A percentile compares a stretch with the other conserved stretches of the same genome.
These are phyloP conservation scores for Oryza punctata DNA, from an alignment of 176 grass and related monocot genomes.

Conservation along the genomic window DNA sequence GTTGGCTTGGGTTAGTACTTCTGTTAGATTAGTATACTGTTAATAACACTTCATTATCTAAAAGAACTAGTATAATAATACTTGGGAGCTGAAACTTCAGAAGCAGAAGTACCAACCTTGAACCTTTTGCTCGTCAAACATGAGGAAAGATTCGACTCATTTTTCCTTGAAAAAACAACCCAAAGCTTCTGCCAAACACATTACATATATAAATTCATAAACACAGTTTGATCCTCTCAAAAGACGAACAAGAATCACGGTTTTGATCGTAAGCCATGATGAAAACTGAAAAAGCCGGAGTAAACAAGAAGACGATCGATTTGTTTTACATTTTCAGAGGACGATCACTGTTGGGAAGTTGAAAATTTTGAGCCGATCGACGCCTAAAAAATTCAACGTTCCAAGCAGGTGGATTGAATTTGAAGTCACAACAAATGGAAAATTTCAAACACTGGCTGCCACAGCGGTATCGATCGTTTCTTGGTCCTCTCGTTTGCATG, in stretches of 20 bases:
- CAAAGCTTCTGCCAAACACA: slow-evolving; percentile 45
- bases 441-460: slow-evolving; percentile 1
- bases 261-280: slow-evolving; percentile 6
- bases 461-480: background rate
- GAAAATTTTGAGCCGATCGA: background rate
- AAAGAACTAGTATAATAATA: background rate
- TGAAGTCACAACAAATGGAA: slow-evolving; percentile 28
- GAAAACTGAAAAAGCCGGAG: background rate
- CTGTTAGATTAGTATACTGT: background rate
- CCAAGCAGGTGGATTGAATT: slow-evolving; percentile 25
- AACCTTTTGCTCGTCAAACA: slow-evolving; percentile 54
- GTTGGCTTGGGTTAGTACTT: background rate
- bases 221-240: background rate
- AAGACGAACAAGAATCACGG: background rate
- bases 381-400: slow-evolving; percentile 34
- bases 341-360: background rate
- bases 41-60: background rate
- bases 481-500: slow-evolving; percentile 25
- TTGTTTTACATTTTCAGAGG: background rate
- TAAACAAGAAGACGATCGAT: background rate
- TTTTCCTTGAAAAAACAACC: background rate
- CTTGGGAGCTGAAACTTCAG: background rate
- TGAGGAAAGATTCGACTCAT: slow-evolving; percentile 23
- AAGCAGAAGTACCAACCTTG: background rate
- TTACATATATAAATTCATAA: slow-evolving; percentile 20